Evolutionary conservation across 805 yeast genomes (phyloP).

Genomic region (Candida boidinii): DNA sequence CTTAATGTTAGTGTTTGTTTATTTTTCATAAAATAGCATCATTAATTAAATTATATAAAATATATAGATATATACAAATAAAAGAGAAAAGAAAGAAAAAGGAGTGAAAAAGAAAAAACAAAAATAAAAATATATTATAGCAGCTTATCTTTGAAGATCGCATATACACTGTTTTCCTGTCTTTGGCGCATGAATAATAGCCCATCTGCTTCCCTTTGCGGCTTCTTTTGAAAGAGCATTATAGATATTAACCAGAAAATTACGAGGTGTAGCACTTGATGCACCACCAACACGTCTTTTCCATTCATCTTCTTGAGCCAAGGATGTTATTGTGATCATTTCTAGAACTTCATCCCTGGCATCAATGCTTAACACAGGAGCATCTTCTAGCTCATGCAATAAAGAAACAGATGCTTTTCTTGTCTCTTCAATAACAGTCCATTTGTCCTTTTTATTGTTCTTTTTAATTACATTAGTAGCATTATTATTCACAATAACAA

Average conservation of each 20-base stretch:
- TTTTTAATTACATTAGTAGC: slow-evolving; percentile 74
- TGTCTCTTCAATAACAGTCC: slow-evolving; percentile 70
- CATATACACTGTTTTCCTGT: slow-evolving; percentile 61
- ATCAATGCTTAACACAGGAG: slow-evolving; percentile 77
- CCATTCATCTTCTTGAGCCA: slow-evolving; percentile 77
- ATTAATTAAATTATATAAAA: no score
- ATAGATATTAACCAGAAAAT: slow-evolving; percentile 69
- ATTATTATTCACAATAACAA: slow-evolving; percentile 64
- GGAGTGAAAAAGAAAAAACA: no score
- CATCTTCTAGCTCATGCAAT: slow-evolving; percentile 39
- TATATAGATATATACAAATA: no score
- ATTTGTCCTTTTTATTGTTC: slow-evolving; percentile 65
- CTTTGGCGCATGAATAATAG: slow-evolving; percentile 69
- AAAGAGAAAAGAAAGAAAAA: no score
- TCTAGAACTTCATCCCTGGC: slow-evolving; percentile 78
- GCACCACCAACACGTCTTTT: slow-evolving; percentile 75
- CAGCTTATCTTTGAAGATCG: slow-evolving; percentile 52
- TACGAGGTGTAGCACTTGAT: slow-evolving; percentile 71
- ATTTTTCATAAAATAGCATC: no score
- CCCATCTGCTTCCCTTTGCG: slow-evolving; percentile 63
- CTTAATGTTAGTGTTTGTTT: no score
- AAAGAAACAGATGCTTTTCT: slow-evolving; percentile 48
- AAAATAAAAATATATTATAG: not conserved
- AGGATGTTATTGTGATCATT: slow-evolving; percentile 68
- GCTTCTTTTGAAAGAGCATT: slow-evolving; percentile 68